A percentile compares a stretch with the other conserved stretches of the same genome.
These are phyloP conservation scores for Spathaspora gorwiae DNA, from an alignment of 805 yeast genomes.

Conservation along the genomic window DNA sequence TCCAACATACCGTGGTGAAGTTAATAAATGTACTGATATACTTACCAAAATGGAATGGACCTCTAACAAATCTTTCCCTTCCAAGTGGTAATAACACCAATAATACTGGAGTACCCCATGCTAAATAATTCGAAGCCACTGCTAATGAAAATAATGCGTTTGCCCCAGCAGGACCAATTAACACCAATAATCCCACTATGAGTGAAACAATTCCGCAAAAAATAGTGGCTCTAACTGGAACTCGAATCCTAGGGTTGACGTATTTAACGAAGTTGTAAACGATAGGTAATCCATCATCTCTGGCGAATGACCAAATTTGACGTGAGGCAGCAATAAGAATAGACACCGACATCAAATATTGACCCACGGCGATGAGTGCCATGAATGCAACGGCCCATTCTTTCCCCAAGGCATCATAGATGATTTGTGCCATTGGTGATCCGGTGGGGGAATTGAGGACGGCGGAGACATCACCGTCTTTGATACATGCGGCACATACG, in stretches of 20 bases:
- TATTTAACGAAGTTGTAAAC: slow-evolving; percentile 44
- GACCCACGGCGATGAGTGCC: slow-evolving; percentile 50
- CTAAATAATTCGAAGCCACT: slow-evolving; percentile 55
- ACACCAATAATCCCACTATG: slow-evolving; percentile 48
- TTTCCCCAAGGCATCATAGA: slow-evolving; percentile 54
- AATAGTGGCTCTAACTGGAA: slow-evolving; percentile 59
- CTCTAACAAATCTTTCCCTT: slow-evolving; percentile 50
- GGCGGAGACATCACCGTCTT: slow-evolving; percentile 32
- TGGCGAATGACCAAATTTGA: slow-evolving; percentile 66
- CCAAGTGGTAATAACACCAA: slow-evolving; percentile 46
- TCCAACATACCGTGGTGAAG: slow-evolving; percentile 42
- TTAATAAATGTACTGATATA: slow-evolving; percentile 39
- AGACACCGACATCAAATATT: slow-evolving; percentile 59
- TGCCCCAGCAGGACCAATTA: slow-evolving; percentile 56
- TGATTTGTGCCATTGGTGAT: slow-evolving; percentile 59
- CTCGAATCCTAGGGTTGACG: slow-evolving; percentile 48
- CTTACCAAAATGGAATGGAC: slow-evolving; percentile 58
- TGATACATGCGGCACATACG: slow-evolving; percentile 49
- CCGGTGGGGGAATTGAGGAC: slow-evolving; percentile 43
- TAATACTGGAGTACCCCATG: slow-evolving; percentile 58
- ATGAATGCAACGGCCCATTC: slow-evolving; percentile 58
- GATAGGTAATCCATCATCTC: slow-evolving; percentile 68
- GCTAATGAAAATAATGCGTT: slow-evolving; percentile 57
- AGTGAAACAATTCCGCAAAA: slow-evolving; percentile 44
- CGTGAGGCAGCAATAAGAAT: slow-evolving; percentile 58